Percentiles rank a stretch among this genome's conserved stretches.
Evolutionary conservation across 495 filamentous ascomycete genomes (phyloP).

Genomic region (Penicillium turbatum): DNA sequence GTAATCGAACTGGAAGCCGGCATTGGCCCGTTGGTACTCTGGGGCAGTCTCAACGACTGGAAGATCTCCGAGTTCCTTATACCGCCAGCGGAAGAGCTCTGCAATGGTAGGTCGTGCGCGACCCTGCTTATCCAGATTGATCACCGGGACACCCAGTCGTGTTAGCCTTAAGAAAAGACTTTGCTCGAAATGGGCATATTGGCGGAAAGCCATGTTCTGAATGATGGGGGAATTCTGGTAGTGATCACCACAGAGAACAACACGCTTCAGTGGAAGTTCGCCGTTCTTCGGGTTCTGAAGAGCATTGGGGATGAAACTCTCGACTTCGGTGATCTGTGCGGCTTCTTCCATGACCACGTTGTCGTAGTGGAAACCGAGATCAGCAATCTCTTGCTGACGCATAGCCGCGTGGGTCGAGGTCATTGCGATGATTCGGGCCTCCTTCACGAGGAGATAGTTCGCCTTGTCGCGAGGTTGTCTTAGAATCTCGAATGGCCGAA

Average conservation of each 20-base stretch:
- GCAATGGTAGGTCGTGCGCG: conserved; percentile 83
- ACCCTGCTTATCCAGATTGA: conserved; percentile 89
- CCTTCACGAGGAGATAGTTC: conserved; percentile 91
- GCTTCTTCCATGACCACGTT: conserved; percentile 99
- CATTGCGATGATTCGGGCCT: conserved; percentile 96
- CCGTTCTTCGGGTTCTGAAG: conserved; percentile 75
- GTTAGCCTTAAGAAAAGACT: conserved; percentile 89
- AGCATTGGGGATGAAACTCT: conserved; percentile 90
- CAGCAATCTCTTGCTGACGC: conserved; percentile 84
- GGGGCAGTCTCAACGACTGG: conserved; percentile 60
- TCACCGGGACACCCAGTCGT: conserved; percentile 81
- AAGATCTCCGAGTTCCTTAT: conserved; percentile 73
- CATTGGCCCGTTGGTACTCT: conserved; percentile 81
- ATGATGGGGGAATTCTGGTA: conserved; percentile 95
- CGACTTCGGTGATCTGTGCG: conserved; percentile 95
- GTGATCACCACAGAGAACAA: conserved; percentile 93
- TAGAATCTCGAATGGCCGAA: conserved; percentile 91
- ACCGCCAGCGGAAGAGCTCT: conserved; percentile 90
- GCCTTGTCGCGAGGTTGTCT: conserved; percentile 82
- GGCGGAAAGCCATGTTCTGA: conserved; percentile 91
- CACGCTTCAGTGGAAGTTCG: conserved; percentile 71
- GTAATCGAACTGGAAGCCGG: conserved; percentile 89
- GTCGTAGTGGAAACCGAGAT: conserved; percentile 92
- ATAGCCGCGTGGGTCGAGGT: conserved; percentile 99
- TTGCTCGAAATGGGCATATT: conserved; percentile 95